phyloP scores from a whole-genome alignment of 1,284 basidiomycete species.

The Omphalotus olearius region DNA sequence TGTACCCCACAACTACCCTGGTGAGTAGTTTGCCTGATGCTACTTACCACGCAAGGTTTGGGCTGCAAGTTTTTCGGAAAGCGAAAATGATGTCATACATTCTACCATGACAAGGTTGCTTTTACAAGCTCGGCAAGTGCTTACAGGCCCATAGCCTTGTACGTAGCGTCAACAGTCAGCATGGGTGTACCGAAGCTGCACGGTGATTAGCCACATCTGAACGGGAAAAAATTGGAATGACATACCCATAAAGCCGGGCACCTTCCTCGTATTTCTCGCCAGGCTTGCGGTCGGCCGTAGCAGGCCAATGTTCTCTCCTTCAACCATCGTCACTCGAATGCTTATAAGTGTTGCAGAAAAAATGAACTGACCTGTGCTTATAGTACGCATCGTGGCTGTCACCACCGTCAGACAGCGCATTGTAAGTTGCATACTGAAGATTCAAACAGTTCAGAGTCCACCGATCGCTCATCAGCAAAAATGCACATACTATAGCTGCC shows the following conservation, averaged over 20 bases:
- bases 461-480: no score
- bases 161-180: conserved; percentile 13
- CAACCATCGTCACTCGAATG: neutral
- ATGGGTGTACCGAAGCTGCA: no score
- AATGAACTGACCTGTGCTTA: conserved; percentile 10
- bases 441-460: neutral
- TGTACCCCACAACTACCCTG: no score
- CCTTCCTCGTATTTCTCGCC: conserved; percentile 4
- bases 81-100: no score
- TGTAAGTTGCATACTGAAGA: conserved; percentile 18
- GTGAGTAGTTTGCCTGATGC: no score
- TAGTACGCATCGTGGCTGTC: conserved; percentile 17
- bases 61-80: no score
- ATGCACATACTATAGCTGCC: conserved; percentile 16
- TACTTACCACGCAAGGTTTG: no score
- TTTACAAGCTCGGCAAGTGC: no score
- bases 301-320: neutral
- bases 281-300: neutral
- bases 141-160: conserved; percentile 14
- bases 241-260: neutral
- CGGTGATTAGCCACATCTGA: no score
- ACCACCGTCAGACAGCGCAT: conserved; percentile 13
- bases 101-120: no score
- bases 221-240: neutral
- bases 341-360: neutral